Conservation (phyloP, 345 rosid species). For the Jatropha curcas region DNA sequence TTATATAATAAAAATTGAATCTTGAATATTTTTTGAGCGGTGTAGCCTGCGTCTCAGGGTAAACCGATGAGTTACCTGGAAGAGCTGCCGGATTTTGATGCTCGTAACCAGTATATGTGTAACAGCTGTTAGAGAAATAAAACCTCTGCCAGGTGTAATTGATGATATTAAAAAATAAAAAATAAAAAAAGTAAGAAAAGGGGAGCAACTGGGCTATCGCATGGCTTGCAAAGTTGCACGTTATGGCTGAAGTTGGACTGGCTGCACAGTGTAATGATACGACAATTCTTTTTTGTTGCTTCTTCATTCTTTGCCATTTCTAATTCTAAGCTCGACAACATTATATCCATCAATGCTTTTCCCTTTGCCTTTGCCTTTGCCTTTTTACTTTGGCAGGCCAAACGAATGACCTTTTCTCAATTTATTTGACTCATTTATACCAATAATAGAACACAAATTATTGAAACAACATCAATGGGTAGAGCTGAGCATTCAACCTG, state of each 20-base stretch:
- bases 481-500: no score
- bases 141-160: no score
- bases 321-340: background rate
- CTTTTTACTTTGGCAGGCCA: no score
- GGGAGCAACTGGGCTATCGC: background rate
- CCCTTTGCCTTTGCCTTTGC: background rate
- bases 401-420: background rate
- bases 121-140: no score
- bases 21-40: no score
- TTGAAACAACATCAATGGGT: background rate
- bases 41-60: no score
- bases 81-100: no score
- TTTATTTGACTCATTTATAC: background rate
- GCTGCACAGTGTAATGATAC: background rate
- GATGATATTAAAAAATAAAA: background rate
- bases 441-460: background rate
- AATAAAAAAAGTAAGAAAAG: background rate
- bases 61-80: no score
- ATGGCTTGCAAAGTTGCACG: background rate
- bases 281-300: background rate
- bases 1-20: no score
- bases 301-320: background rate
- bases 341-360: background rate
- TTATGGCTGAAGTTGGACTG: background rate
- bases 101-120: no score